phyloP scores from a whole-genome alignment of 768 basidiomycete genomes.

The Tylopilus rubrobrunneus region DNA sequence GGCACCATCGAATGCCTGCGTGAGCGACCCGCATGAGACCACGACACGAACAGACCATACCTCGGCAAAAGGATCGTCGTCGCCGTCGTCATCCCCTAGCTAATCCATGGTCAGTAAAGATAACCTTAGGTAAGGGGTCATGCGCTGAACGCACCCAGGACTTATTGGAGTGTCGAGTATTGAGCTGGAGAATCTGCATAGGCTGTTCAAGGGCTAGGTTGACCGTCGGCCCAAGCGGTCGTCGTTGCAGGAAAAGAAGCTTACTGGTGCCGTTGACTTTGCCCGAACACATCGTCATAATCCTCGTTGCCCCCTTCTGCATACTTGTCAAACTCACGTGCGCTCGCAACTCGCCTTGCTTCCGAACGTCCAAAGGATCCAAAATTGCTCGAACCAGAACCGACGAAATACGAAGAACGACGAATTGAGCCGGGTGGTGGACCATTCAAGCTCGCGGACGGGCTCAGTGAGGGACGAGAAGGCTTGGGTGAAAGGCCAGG shows the following conservation, averaged over 20 bases:
- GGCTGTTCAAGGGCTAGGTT: slow-evolving; percentile 52
- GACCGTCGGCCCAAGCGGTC: slow-evolving; percentile 1
- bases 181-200: slow-evolving; percentile 76
- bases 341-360: slow-evolving; percentile 48
- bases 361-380: slow-evolving; percentile 68
- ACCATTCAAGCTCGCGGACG: slow-evolving; percentile 32
- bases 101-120: slow-evolving; percentile 24
- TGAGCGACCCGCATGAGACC: too few species aligned
- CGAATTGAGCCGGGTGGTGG: slow-evolving; percentile 26
- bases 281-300: slow-evolving; percentile 90
- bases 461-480: slow-evolving; percentile 52
- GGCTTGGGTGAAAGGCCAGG: slow-evolving; percentile 50
- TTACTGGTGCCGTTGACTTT: slow-evolving; percentile 65
- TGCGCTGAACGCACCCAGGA: slow-evolving; percentile 62
- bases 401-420: slow-evolving; percentile 55
- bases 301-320: slow-evolving; percentile 87
- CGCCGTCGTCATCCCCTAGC: slow-evolving; percentile 82
- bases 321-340: slow-evolving; percentile 78
- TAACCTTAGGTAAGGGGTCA: slow-evolving; percentile 2
- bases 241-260: slow-evolving; percentile 26
- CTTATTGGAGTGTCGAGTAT: slow-evolving; percentile 81
- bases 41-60: slow-evolving; percentile 33
- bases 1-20: too few species aligned
- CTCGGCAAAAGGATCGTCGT: slow-evolving; percentile 96
- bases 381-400: slow-evolving; percentile 36